phyloP scores from a whole-genome alignment of 2,329 filamentous ascomycete genomes.

The Fusarium sp. region DNA sequence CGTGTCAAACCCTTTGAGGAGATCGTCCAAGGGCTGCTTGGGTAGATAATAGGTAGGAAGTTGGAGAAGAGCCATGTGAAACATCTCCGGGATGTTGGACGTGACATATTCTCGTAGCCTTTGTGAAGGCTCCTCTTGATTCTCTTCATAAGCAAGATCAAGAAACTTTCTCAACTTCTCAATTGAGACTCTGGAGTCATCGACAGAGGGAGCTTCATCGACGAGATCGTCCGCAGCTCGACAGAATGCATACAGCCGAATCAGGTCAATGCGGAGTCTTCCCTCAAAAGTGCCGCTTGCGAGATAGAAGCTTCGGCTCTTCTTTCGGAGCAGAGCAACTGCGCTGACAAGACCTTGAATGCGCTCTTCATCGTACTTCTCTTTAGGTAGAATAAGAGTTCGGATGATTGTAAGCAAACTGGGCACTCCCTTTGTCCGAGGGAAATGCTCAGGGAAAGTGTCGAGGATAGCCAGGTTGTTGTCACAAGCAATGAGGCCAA shows the following conservation, averaged over 20 bases:
- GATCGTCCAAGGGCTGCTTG: conserved; percentile 66
- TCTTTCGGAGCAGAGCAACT: conserved; percentile 64
- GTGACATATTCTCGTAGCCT: conserved; percentile 50
- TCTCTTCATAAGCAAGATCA: conserved; percentile 51
- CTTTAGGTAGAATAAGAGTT: conserved; percentile 58
- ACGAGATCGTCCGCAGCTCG: conserved; percentile 78
- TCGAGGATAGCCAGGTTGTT: conserved; percentile 72
- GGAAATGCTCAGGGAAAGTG: conserved; percentile 68
- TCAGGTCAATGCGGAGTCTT: conserved; percentile 72
- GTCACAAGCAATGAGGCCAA: conserved; percentile 75
- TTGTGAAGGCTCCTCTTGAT: not conserved
- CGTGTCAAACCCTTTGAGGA: conserved; percentile 75
- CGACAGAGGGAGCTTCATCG: conserved; percentile 65
- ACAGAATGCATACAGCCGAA: conserved; percentile 78
- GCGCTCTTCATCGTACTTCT: conserved; percentile 65
- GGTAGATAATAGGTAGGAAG: conserved; percentile 68
- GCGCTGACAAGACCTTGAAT: conserved; percentile 68
- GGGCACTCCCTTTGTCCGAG: conserved; percentile 50
- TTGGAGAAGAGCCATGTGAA: conserved; percentile 65
- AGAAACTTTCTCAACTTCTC: conserved; percentile 66
- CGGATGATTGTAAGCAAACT: conserved; percentile 51
- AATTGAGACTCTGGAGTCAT: conserved; percentile 67
- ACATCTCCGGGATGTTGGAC: conserved; percentile 60
- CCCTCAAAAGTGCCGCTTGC: conserved; percentile 76
- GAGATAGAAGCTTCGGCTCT: conserved; percentile 79